These are phyloP conservation scores for Cyberlindnera bimundalis DNA, from an alignment of 805 yeast genomes.

Conservation along the genomic window DNA sequence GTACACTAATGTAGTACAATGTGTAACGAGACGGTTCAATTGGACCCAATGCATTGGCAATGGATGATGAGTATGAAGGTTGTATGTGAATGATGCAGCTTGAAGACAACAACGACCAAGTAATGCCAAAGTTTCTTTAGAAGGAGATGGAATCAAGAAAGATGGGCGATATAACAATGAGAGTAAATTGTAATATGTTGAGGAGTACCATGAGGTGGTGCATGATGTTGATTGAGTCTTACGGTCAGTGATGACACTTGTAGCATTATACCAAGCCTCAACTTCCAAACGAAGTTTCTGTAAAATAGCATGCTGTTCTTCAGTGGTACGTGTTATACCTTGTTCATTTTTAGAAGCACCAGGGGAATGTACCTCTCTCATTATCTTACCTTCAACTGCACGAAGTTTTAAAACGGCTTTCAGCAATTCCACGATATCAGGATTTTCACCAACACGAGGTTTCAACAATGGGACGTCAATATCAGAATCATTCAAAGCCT, in stretches of 20 bases:
- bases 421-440: slow-evolving; percentile 38
- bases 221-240: slow-evolving; percentile 9
- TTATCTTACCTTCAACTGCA: slow-evolving; percentile 44
- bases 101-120: slow-evolving; percentile 45
- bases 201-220: slow-evolving; percentile 32
- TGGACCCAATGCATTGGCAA: slow-evolving; percentile 51
- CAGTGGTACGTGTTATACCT: slow-evolving; percentile 3
- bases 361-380: slow-evolving; percentile 44
- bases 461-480: slow-evolving; percentile 43
- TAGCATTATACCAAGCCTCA: slow-evolving; percentile 34
- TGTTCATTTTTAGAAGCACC: slow-evolving; percentile 30
- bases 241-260: slow-evolving; percentile 20
- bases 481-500: slow-evolving; percentile 47
- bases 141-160: slow-evolving; percentile 43
- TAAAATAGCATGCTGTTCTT: slow-evolving; percentile 5
- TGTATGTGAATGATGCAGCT: slow-evolving; percentile 44
- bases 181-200: slow-evolving; percentile 45
- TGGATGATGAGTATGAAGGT: slow-evolving; percentile 39
- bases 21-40: slow-evolving; percentile 41
- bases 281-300: slow-evolving; percentile 23
- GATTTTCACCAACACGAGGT: slow-evolving; percentile 38
- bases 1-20: slow-evolving; percentile 44
- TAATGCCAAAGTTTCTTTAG: slow-evolving; percentile 36
- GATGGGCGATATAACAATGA: slow-evolving; percentile 49
- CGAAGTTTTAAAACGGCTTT: slow-evolving; percentile 41